Evolutionary conservation across 306 rosid genomes (phyloP).

Genomic region (Prunus campanulata): DNA sequence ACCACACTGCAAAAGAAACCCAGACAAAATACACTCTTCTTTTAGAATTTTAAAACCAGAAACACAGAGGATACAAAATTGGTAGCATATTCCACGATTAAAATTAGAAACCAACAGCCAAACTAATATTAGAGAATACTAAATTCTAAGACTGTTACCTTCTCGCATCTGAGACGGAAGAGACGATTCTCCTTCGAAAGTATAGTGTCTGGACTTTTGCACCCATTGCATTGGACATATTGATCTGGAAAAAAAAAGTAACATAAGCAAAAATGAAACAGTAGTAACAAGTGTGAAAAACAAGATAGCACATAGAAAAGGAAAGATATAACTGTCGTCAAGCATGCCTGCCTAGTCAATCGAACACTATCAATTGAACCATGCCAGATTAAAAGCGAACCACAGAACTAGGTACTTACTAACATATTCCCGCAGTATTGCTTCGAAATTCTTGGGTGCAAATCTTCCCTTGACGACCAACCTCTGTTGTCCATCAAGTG

Average conservation of each 20-base stretch:
- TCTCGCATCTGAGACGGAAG: slow-evolving; percentile 93
- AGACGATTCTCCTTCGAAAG: slow-evolving; percentile 95
- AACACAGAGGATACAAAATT: not conserved
- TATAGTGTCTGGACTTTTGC: slow-evolving; percentile 95
- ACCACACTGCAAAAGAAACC: slow-evolving; percentile 62
- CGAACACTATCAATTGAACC: not conserved
- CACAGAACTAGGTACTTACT: slow-evolving; percentile 47
- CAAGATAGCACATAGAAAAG: not conserved
- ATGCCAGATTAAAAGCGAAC: not conserved
- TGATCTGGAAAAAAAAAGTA: slow-evolving; percentile 52
- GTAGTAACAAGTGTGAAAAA: not conserved
- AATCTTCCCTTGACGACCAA: slow-evolving; percentile 97
- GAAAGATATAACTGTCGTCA: not conserved
- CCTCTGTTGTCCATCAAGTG: slow-evolving; percentile 95
- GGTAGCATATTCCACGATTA: not conserved
- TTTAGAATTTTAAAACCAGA: not conserved
- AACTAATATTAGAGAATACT: not conserved
- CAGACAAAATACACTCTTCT: not conserved
- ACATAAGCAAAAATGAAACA: not conserved
- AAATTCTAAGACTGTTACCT: slow-evolving; percentile 41
- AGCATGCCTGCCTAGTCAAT: not conserved
- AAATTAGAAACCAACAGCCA: not conserved
- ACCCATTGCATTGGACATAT: slow-evolving; percentile 82
- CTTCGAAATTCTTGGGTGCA: slow-evolving; percentile 94
- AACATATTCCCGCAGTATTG: slow-evolving; percentile 83